Base-by-base conservation (phyloP, 2,329 filamentous ascomycete genomes). In the Sarocladium strictum region DNA sequence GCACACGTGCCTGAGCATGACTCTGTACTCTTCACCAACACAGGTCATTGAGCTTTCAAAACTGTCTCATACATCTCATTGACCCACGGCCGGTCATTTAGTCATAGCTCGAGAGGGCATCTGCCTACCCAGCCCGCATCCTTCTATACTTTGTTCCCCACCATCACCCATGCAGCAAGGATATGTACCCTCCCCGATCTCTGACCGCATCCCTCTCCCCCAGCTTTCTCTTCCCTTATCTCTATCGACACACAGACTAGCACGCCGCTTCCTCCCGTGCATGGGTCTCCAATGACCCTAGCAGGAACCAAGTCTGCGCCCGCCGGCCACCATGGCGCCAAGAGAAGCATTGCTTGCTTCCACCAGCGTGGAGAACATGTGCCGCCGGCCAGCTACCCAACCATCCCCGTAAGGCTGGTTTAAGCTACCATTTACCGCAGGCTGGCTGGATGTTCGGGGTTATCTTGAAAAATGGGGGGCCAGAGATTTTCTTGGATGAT, bases 161-260 rank as follows among this genome's bases (percentile, higher is more conserved):
- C 40, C 21, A 15, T 45, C 11, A 23, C 10, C 40, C 7, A 21
- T 23, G n/a, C n/a, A 10, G 17, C 23, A 49, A 15, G 15, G 43
- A 35, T 32, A 27, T 23, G 9, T 15, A 10, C 24, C 32, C 26
- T 19, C 26, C 27, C n/a, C 27, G 14, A 10, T 27, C 26, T 51
- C 47, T 35, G 27, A 21, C 9, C 21, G 47, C 27, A 32, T 35
- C 27, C 23, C 9, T 14, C 37, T 10, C 37, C 26, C 43, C 47
- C 26, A 51, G 47, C 47, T 51, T 51, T 47, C 17, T 17, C 21
- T 11, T 10, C 43, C 27, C 47, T 51, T 51, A 51, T 51, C 47
- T 51, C 47, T 35, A 23, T 35, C 47, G 47, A 51, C 47, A 35
- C 47, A 51, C 27, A 51, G 43, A 14, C 43, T 12, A 45, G 40